Percentiles rank a stretch among this genome's conserved stretches.
These are phyloP conservation scores for Pistacia vera DNA, from an alignment of 345 rosid species.

Conservation along the genomic window DNA sequence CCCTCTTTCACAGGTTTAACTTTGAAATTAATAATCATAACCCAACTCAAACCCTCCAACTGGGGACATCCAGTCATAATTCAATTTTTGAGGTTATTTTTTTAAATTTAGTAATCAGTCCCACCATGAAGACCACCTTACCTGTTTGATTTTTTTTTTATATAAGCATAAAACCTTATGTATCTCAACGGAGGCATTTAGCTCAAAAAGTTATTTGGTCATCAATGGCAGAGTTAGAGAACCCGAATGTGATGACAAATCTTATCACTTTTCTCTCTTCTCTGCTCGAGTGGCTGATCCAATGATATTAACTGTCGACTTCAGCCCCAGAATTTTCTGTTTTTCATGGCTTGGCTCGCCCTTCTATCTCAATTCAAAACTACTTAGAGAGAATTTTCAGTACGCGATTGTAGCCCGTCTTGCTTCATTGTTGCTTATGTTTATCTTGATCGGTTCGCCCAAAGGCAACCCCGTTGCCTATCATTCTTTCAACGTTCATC, in stretches of 20 bases:
- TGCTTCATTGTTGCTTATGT: conserved; percentile 88
- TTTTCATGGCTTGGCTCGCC: conserved; percentile 78
- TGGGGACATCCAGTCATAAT: conserved; percentile 28
- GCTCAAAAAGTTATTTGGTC: conserved; percentile 10
- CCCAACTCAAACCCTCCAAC: conserved; percentile 21
- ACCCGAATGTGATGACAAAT: conserved; percentile 59
- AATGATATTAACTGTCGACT: conserved; percentile 50
- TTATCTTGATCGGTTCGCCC: conserved; percentile 82
- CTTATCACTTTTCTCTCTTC: conserved; percentile 75
- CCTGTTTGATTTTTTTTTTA: conserved; percentile 21
- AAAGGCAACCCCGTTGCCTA: conserved; percentile 73
- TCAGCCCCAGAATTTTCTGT: conserved; percentile 58
- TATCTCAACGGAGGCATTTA: conserved; percentile 5
- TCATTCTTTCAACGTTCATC: conserved; percentile 87
- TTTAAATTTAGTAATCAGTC: conserved; percentile 9
- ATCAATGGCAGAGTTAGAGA: conserved; percentile 71
- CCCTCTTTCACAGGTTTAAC: conserved; percentile 38
- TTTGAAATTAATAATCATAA: conserved; percentile 36
- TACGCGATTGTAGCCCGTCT: conserved; percentile 87
- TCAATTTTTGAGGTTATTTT: conserved; percentile 13
- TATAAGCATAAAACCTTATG: conserved; percentile 17
- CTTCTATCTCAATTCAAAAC: conserved; percentile 70
- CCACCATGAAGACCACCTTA: conserved; percentile 41
- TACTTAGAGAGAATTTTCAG: conserved; percentile 80
- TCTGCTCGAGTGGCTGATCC: conserved; percentile 64